Evolutionary conservation across 108 stramenopile genomes (phyloP), one percentile per base, ranked within the genome.

Genomic region (Bacterosira constricta): DNA sequence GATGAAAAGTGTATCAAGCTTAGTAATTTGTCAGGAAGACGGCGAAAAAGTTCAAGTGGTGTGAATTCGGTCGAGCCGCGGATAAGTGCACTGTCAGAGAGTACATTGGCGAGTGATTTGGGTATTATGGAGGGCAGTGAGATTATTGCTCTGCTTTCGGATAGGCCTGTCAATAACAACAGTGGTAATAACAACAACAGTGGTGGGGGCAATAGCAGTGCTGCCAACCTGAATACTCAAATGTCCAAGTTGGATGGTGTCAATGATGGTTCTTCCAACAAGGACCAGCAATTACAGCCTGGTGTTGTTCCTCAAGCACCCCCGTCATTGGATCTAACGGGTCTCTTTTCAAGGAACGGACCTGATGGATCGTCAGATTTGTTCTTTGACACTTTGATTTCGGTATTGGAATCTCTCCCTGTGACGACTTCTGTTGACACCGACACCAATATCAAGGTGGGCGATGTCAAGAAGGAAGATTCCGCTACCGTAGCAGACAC

Each of bases 111-210:
- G 26, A 90, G 85, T 67, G 86, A 91, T 36, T 46, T 95, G 36
- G 91, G 90, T 8, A 79, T 95, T 39, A 64, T 82, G 29, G 82
- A 91, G 18, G 91, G 91, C 6, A 83, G 82, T 66, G 94, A 95
- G 63, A 78, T 95, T 25, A 85, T 95, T 20, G 84, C 88, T 55
- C 26, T 85, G 23, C 66, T 95, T n/a, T 50, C 80, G 1, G 87
- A 90, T 32, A 79, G 82, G 29, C 36, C 68, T 27, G 31, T 66
- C 8, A 35, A 59, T 11, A 56, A 63, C 45, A 71, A 71, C n/a
- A 66, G 13, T 26, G 36, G 53, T 29, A 20, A 34, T 6, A 38
- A 57, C 18, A 73, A 31, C 8, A 31, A 31, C 38, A 29, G n/a
- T n/a, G n/a, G n/a, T n/a, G n/a, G n/a, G n/a, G n/a, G n/a, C n/a